These are phyloP conservation scores for Exophiala calicioides DNA, from an alignment of 2,329 filamentous ascomycete species.

Conservation along the genomic window DNA sequence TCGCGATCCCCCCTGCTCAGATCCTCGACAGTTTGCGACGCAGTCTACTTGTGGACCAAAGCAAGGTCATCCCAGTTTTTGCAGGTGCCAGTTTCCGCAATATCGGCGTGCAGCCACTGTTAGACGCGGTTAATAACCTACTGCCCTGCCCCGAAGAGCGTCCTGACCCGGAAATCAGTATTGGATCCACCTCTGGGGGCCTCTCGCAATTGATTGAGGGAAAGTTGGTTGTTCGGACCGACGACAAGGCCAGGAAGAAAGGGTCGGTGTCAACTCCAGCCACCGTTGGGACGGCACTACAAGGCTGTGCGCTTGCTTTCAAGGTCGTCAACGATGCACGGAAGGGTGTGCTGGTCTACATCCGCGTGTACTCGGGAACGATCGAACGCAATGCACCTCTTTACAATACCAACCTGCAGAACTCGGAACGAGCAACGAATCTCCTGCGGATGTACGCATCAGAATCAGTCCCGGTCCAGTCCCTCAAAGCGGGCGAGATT, in stretches of 20 bases:
- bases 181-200: constrained; percentile 60
- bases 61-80: constrained; percentile 80
- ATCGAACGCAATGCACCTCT: constrained; percentile 72
- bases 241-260: constrained; percentile 46
- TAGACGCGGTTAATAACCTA: constrained; percentile 86
- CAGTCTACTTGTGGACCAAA: constrained; percentile 67
- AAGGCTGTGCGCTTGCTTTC: constrained; percentile 73
- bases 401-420: constrained; percentile 82
- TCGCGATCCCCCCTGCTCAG: constrained; percentile 63
- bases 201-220: constrained; percentile 53
- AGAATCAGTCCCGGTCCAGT: constrained; percentile 79
- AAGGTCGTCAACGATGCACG: constrained; percentile 90
- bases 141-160: constrained; percentile 80
- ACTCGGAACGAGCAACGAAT: constrained; percentile 76
- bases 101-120: constrained; percentile 86
- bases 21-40: constrained; percentile 74
- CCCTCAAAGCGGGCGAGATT: constrained; percentile 83
- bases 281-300: constrained; percentile 61
- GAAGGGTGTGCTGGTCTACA: constrained; percentile 84
- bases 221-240: constrained; percentile 42
- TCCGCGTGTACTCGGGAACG: constrained; percentile 85
- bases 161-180: constrained; percentile 74
- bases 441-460: constrained; percentile 88
- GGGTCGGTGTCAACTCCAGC: constrained; percentile 33
- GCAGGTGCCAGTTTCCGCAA: constrained; percentile 91